Conservation (phyloP, 352 stramenopile genomes). For the Halophytophthora polymorphica region DNA sequence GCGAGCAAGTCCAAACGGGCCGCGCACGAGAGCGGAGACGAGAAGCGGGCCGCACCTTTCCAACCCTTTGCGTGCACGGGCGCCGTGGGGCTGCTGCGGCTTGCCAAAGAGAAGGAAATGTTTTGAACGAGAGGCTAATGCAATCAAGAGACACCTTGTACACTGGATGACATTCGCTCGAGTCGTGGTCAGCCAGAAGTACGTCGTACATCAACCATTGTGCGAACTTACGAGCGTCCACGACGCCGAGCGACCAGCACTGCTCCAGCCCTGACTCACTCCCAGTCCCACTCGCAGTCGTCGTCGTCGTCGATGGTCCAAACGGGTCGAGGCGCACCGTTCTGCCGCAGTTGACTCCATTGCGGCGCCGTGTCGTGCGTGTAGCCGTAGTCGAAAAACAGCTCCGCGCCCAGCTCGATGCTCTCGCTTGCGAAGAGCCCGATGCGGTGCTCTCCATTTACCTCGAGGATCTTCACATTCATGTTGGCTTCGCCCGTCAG, state of each 20-base stretch:
- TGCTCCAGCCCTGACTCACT: too few species aligned
- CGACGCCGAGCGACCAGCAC: too few species aligned
- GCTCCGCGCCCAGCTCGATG: constrained; percentile 78
- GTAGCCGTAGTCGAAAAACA: constrained; percentile 84
- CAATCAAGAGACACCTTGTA: constrained; percentile 1
- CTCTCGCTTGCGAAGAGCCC: constrained; percentile 88
- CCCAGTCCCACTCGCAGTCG: constrained; percentile 32
- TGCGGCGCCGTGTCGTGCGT: constrained; percentile 53
- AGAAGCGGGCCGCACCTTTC: constrained; percentile 28
- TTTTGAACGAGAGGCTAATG: constrained; percentile 39
- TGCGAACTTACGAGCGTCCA: too few species aligned
- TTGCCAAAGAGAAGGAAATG: constrained; percentile 74
- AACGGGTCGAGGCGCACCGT: constrained; percentile 11
- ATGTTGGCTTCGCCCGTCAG: constrained; percentile 62
- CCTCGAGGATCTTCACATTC: constrained; percentile 73
- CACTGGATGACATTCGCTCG: neutral
- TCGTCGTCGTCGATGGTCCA: constrained; percentile 29
- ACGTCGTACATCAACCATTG: too few species aligned
- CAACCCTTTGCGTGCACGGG: constrained; percentile 68
- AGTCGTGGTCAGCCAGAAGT: too few species aligned
- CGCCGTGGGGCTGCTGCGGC: constrained; percentile 50
- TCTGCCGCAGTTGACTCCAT: constrained; percentile 46
- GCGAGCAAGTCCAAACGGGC: constrained; percentile 17
- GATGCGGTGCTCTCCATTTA: constrained; percentile 91
- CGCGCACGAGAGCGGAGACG: constrained; percentile 11